Conservation (phyloP, 805 yeast genomes). For the Metschnikowia noctiluminum region DNA sequence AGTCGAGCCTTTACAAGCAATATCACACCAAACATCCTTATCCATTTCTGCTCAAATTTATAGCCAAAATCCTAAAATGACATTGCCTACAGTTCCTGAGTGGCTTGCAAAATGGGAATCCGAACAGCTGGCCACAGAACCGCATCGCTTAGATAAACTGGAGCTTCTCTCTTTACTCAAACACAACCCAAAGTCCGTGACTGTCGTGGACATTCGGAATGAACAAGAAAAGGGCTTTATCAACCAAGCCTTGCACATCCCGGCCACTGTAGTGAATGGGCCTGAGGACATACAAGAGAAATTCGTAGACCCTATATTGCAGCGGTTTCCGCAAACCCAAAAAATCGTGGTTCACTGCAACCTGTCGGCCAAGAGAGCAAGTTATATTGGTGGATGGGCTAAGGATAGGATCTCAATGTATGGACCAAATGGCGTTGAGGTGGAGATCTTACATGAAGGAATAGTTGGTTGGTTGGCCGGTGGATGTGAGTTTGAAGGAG, state of each 20-base stretch:
- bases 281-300: conserved; percentile 11
- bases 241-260: conserved; percentile 18
- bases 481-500: conserved; percentile 9
- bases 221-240: conserved; percentile 17
- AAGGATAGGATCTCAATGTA: conserved; percentile 17
- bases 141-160: conserved; percentile 13
- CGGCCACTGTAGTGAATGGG: conserved; percentile 21
- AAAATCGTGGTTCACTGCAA: conserved; percentile 22
- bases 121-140: conserved; percentile 9
- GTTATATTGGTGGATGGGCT: conserved; percentile 23
- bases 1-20: too few relatives aligned
- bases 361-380: conserved; percentile 20
- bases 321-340: conserved; percentile 11
- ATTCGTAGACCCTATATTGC: conserved; percentile 15
- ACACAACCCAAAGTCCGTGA: conserved; percentile 9
- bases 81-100: conserved; percentile 13
- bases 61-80: background rate
- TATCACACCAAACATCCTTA: too few relatives aligned
- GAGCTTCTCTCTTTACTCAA: conserved; percentile 16
- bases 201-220: conserved; percentile 21
- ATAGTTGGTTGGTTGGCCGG: conserved; percentile 23
- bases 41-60: too few relatives aligned
- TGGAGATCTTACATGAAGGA: conserved; percentile 22
- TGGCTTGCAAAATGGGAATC: conserved; percentile 14
- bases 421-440: conserved; percentile 15